Conservation (phyloP, 1,139 yeast genomes). For the Hansenula sp. region DNA sequence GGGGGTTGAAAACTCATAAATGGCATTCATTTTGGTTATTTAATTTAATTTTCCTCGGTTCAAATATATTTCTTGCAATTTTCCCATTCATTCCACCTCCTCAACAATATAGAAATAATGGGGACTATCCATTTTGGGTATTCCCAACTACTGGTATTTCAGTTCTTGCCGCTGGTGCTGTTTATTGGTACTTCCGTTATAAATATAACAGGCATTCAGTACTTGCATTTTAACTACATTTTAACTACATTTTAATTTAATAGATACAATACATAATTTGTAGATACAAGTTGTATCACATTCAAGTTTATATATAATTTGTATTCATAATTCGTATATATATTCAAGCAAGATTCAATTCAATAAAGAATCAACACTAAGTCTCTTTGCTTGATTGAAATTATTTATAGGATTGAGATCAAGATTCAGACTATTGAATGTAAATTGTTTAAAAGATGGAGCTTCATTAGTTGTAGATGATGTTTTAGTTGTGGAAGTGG, state of each 20-base stretch:
- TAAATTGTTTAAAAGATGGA: not conserved
- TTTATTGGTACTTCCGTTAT: slow-evolving; percentile 30
- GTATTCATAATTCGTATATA: not conserved
- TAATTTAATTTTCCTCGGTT: slow-evolving; percentile 37
- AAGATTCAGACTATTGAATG: not conserved
- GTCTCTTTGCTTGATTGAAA: not conserved
- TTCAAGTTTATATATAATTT: too few relatives aligned
- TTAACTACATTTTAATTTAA: too few relatives aligned
- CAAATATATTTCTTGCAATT: slow-evolving; percentile 50
- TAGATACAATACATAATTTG: too few relatives aligned
- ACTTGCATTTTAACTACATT: not conserved
- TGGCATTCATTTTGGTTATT: slow-evolving; percentile 21
- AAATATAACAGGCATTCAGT: not conserved
- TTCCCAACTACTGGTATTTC: slow-evolving; percentile 53
- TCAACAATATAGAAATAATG: slow-evolving; percentile 15
- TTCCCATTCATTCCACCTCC: slow-evolving; percentile 58
- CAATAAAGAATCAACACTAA: slow-evolving; percentile 1
- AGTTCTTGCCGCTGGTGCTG: slow-evolving; percentile 42
- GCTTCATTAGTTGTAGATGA: not conserved
- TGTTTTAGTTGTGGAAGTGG: too few relatives aligned
- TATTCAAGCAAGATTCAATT: slow-evolving; percentile 11
- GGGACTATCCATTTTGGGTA: slow-evolving; percentile 48
- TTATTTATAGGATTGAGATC: not conserved
- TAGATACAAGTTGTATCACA: too few relatives aligned
- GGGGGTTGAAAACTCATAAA: slow-evolving; percentile 26